Evolutionary conservation across 768 basidiomycete genomes (phyloP).

Genomic region (Cubamyces lactineus): DNA sequence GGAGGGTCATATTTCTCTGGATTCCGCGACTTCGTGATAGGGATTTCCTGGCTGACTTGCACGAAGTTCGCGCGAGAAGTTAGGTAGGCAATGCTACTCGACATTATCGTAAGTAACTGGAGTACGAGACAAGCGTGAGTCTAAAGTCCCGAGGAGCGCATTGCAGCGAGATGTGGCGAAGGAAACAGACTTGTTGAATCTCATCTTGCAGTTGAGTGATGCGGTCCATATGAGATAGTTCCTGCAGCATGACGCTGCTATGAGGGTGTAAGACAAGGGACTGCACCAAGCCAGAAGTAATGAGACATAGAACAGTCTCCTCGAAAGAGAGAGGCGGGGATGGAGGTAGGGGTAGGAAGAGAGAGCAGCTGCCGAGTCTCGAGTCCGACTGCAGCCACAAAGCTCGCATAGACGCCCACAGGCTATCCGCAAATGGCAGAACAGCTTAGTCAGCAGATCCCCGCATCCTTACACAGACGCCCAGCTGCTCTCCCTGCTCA

Average conservation of each 20-base stretch:
- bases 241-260: slow-evolving; percentile 85
- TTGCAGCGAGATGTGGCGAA: not conserved
- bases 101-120: slow-evolving; percentile 88
- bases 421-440: too few species aligned
- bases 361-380: not conserved
- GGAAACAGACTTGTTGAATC: slow-evolving; percentile 72
- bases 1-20: slow-evolving; percentile 23
- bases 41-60: slow-evolving; percentile 77
- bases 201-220: slow-evolving; percentile 95
- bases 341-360: not conserved
- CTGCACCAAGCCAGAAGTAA: not conserved
- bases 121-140: not conserved
- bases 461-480: slow-evolving; percentile 8
- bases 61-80: slow-evolving; percentile 73
- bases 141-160: not conserved
- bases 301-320: slow-evolving; percentile 16
- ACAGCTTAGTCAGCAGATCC: slow-evolving; percentile 1
- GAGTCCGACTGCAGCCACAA: slow-evolving; percentile 4
- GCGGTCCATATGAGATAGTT: slow-evolving; percentile 93
- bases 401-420: slow-evolving; percentile 1
- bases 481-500: not conserved
- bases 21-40: slow-evolving; percentile 78
- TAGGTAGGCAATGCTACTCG: slow-evolving; percentile 78
- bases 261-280: slow-evolving; percentile 18
- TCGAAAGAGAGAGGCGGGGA: not conserved